Evolutionary conservation across 352 stramenopile genomes (phyloP).

Genomic region (Phytophthora fragariaefolia): DNA sequence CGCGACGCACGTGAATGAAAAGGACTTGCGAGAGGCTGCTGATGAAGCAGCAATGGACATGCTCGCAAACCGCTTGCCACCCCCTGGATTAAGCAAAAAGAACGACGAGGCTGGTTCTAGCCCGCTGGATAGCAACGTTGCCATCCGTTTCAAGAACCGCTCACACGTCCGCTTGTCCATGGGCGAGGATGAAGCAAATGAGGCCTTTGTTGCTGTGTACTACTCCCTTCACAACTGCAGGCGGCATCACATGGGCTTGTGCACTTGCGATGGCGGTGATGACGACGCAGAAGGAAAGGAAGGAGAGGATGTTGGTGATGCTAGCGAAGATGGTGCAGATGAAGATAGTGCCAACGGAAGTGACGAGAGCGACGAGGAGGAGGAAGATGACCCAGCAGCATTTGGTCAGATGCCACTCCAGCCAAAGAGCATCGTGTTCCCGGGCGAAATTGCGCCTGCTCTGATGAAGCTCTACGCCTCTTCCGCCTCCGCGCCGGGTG

Average conservation of each 20-base stretch:
- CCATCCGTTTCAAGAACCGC: conserved; percentile 71
- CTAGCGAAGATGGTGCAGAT: conserved; percentile 31
- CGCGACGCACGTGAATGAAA: conserved; percentile 47
- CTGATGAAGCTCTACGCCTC: conserved; percentile 81
- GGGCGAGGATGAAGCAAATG: conserved; percentile 62
- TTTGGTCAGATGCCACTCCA: conserved; percentile 48
- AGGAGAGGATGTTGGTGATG: conserved; percentile 34
- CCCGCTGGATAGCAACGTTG: conserved; percentile 52
- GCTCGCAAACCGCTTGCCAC: conserved; percentile 77
- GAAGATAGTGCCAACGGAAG: conserved; percentile 24
- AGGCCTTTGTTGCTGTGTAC: conserved; percentile 71
- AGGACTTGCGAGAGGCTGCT: conserved; percentile 70
- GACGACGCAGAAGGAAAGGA: conserved; percentile 34
- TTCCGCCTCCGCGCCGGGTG: conserved; percentile 26
- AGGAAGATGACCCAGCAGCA: conserved; percentile 38
- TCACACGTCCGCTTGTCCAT: conserved; percentile 75
- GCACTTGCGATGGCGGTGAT: conserved; percentile 56
- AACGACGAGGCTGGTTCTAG: conserved; percentile 39
- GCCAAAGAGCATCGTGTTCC: conserved; percentile 68
- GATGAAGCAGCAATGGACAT: conserved; percentile 83
- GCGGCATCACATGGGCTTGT: conserved; percentile 85
- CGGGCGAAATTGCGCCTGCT: conserved; percentile 57
- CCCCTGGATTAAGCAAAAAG: conserved; percentile 22
- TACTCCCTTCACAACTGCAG: conserved; percentile 82
- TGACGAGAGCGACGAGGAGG: conserved; percentile 40